Percentiles rank a stretch among this genome's conserved stretches.
These are phyloP conservation scores for Lyophyllum decastes DNA, from an alignment of 768 basidiomycete species.

Conservation along the genomic window DNA sequence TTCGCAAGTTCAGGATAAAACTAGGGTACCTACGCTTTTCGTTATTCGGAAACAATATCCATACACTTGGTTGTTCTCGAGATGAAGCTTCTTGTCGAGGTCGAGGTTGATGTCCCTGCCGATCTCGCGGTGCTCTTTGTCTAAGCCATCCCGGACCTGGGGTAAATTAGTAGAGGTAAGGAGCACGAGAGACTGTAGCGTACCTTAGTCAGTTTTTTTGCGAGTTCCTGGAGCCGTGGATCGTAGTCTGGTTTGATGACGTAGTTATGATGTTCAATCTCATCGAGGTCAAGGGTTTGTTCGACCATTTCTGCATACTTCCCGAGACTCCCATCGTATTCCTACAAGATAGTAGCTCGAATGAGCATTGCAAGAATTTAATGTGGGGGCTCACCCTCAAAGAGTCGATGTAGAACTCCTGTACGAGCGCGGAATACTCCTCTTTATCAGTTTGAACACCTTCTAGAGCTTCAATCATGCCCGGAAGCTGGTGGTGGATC, in stretches of 20 bases:
- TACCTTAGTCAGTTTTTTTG: conserved; percentile 64
- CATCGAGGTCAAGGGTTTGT: conserved; percentile 88
- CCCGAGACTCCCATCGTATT: conserved; percentile 58
- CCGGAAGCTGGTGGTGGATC: conserved; percentile 59
- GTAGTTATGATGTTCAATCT: conserved; percentile 83
- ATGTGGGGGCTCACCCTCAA: conserved; percentile 50
- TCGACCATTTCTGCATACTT: conserved; percentile 96
- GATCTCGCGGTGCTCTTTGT: conserved; percentile 74
- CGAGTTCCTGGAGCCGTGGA: conserved; percentile 65
- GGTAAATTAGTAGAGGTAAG: neutral
- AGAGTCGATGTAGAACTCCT: conserved; percentile 64
- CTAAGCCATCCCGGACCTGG: conserved; percentile 75
- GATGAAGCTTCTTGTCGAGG: conserved; percentile 91
- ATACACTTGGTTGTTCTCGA: conserved; percentile 87
- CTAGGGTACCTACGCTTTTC: conserved; percentile 67
- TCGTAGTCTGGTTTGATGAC: conserved; percentile 95
- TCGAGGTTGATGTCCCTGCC: conserved; percentile 77
- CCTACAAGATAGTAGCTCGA: conserved; percentile 40
- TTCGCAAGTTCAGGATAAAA: neutral
- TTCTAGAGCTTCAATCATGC: conserved; percentile 67
- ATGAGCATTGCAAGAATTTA: neutral
- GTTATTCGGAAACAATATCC: conserved; percentile 94
- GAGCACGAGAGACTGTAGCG: conserved; percentile 2
- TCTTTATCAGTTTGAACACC: conserved; percentile 45
- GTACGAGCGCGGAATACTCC: conserved; percentile 51